phyloP scores from a whole-genome alignment of 257 asterid genomes.

The Jacaranda mimosifolia region DNA sequence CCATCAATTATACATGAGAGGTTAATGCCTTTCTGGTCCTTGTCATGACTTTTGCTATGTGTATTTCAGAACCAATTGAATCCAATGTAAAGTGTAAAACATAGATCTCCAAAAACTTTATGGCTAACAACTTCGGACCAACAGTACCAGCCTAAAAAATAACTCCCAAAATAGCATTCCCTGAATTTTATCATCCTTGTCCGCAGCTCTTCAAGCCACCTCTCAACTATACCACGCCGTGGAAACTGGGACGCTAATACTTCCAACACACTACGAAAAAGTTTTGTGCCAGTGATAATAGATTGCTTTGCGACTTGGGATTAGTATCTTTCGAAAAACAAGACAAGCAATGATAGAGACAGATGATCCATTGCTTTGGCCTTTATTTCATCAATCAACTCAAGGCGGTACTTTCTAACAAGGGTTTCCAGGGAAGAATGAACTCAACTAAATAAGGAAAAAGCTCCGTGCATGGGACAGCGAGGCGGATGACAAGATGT shows the following conservation, averaged over 20 bases:
- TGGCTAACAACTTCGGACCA: constrained; percentile 55
- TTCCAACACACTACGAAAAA: constrained; percentile 72
- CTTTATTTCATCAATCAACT: constrained; percentile 83
- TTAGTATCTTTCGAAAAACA: constrained; percentile 72
- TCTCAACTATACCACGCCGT: constrained; percentile 82
- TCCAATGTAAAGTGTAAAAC: constrained; percentile 73
- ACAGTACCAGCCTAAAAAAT: constrained; percentile 72
- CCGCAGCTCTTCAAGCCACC: constrained; percentile 96
- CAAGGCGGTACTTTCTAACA: constrained; percentile 76
- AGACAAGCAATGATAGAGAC: constrained; percentile 65
- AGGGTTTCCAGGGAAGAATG: constrained; percentile 88
- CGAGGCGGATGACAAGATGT: constrained; percentile 66
- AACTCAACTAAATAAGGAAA: constrained; percentile 82
- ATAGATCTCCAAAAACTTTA: constrained; percentile 79
- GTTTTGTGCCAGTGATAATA: constrained; percentile 68
- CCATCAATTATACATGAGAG: constrained; percentile 77
- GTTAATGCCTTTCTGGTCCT: constrained; percentile 65
- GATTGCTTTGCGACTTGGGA: constrained; percentile 75
- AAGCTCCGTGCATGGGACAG: constrained; percentile 78
- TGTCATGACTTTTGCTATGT: constrained; percentile 58
- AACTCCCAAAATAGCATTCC: constrained; percentile 60
- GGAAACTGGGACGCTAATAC: constrained; percentile 86
- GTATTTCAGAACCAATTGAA: constrained; percentile 59
- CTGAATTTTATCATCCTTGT: constrained; percentile 77
- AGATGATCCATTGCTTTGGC: constrained; percentile 66